Conservation (phyloP, 495 filamentous ascomycete genomes). For the Podospora comata region DNA sequence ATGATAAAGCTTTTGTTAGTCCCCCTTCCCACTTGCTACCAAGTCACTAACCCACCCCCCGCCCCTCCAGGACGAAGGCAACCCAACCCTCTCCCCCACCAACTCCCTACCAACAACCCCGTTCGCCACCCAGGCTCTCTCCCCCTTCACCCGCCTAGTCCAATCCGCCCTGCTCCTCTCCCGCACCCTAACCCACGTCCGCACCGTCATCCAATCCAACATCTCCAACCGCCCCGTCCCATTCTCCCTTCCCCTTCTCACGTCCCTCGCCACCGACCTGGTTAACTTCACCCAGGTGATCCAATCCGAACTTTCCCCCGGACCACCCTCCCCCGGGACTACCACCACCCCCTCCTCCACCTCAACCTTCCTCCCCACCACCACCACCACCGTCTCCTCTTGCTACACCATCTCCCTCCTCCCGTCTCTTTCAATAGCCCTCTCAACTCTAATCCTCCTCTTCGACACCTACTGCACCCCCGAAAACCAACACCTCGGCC, state of each 20-base stretch:
- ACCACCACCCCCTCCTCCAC: neutral
- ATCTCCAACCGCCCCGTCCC: constrained; percentile 4
- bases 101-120: constrained; percentile 22
- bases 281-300: constrained; percentile 17
- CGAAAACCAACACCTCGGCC: constrained; percentile 26
- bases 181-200: constrained; percentile 27
- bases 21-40: neutral
- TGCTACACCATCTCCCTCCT: constrained; percentile 13
- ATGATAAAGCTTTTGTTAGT: constrained; percentile 45
- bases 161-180: constrained; percentile 34
- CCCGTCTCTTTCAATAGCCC: constrained; percentile 16
- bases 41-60: neutral
- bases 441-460: constrained; percentile 24
- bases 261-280: constrained; percentile 17
- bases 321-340: neutral
- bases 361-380: neutral
- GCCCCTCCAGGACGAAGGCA: constrained; percentile 29
- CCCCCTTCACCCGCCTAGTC: constrained; percentile 42
- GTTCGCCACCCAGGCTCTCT: constrained; percentile 20
- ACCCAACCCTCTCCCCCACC: constrained; percentile 20
- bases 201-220: constrained; percentile 11
- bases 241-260: constrained; percentile 16
- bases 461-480: constrained; percentile 29
- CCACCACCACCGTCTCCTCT: neutral
- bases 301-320: constrained; percentile 3